These are phyloP conservation scores for Bidens hawaiensis DNA, from an alignment of 140 eudicot species.

Conservation along the genomic window DNA sequence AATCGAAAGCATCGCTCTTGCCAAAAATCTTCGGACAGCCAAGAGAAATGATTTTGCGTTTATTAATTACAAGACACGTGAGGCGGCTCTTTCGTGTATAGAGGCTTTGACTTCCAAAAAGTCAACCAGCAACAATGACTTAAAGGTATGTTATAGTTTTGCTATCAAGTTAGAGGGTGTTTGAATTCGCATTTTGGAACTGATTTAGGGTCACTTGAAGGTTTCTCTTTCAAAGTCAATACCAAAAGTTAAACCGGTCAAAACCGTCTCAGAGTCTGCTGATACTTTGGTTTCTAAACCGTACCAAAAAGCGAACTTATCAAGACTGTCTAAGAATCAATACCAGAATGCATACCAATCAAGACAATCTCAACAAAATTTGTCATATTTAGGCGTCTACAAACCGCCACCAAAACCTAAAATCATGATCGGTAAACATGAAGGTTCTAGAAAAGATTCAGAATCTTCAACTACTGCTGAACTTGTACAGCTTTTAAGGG, in stretches of 20 bases:
- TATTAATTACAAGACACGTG: constrained; percentile 51
- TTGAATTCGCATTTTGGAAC: neutral
- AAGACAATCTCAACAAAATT: constrained; percentile 14
- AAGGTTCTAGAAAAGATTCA: constrained; percentile 22
- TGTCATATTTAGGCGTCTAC: constrained; percentile 19
- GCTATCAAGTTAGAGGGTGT: constrained; percentile 9
- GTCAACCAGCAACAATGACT: constrained; percentile 24
- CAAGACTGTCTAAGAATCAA: constrained; percentile 17
- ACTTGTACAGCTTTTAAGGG: constrained; percentile 67
- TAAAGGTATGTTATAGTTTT: constrained; percentile 39
- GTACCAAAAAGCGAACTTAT: constrained; percentile 28
- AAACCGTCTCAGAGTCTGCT: constrained; percentile 11
- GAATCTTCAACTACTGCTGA: constrained; percentile 54
- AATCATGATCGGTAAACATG: constrained; percentile 31
- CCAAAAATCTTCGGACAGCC: constrained; percentile 49
- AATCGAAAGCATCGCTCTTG: constrained; percentile 67
- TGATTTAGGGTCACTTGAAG: constrained; percentile 43
- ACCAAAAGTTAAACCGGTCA: constrained; percentile 26
- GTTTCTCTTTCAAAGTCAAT: constrained; percentile 67
- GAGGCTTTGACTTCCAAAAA: constrained; percentile 44
- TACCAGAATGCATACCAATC: neutral
- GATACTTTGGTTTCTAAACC: too few species aligned
- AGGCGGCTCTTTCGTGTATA: constrained; percentile 69
- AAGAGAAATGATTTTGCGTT: constrained; percentile 71
- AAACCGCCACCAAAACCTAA: constrained; percentile 32